Base-by-base conservation (phyloP, 1,284 basidiomycete species). In the Moniliella sp. region DNA sequence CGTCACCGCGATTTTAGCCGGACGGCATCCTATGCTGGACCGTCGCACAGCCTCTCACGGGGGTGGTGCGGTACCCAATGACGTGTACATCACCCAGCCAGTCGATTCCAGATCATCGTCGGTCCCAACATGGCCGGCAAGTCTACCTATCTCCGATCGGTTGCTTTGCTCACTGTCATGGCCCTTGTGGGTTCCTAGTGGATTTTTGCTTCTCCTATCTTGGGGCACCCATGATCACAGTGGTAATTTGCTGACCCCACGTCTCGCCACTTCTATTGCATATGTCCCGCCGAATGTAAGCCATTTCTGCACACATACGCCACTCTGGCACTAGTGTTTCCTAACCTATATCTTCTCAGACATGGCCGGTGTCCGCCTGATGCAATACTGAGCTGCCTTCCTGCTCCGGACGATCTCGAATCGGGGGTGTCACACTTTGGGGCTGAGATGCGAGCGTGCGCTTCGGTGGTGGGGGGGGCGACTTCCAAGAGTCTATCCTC, bases 111-210 rank as follows among this genome's bases (percentile, higher is more conserved):
- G 1, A 35, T 55, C 9, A 48, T 57, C 42, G 49, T 36, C 11
- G 46, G 33, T 8, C 28, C 45, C 74, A 75, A 57, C 32, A 43
- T 46, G 35, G 31, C 46, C 68, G 81, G 82, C 1, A 94, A 94
- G 62, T 88, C 78, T 54, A 93, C 84, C 0, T 86, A 84, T 50
- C 65, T 94, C 7, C 71, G 75, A 12, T 83, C 91, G 55, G 71
- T 83, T 17, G 86, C 76, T 0, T 66, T 93, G 2, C 64, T 93
- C 28, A 69, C 72, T 0, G 66, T 88, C 12, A 76, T 88, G 70
- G 81, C 80, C 0, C 75, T 81, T 10, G 35, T 48, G 1, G 83
- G 84, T 0, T 81, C 75, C 60, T 86, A 81, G 55, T 76, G 93
- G 1, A 81, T 86, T 0, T 82, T 80, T 0, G 76, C 81, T 53